Evolutionary conservation across 768 basidiomycete genomes (phyloP), one percentile per base, ranked within the genome.

Genomic region (Leccinum imitatum): DNA sequence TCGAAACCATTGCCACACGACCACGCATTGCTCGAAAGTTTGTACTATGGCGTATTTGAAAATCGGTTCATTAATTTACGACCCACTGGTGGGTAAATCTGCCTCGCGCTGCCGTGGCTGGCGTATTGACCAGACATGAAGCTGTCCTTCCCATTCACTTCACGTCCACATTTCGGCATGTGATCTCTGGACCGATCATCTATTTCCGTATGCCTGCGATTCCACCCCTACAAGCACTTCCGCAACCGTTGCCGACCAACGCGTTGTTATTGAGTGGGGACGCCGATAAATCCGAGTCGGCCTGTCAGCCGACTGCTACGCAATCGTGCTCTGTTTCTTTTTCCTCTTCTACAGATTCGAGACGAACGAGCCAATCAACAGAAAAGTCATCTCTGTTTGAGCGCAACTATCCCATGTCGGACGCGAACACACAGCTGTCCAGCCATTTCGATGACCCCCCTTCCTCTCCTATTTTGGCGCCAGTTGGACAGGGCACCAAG

Each of bases 131-230:
- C 33, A 50, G 47, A 60, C 41, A 33, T 27, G 63, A 64, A 89
- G 88, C 89, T 59, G 76, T 89, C 53, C 74, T 90, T 51, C 87
- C 88, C 2, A 83, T 80, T 35, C 85, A 89, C 69, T 84, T 90
- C 68, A 86, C 85, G 9, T 84, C 85, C 17, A 87, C 87, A 67
- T 91, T 90, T 69, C 77, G 84, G 50, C 86, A 86, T 59, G 86
- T 87, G 30, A 78, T 79, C 4, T 71, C 84, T 44, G 84, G 85
- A 3, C 87, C 87, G 41, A 77, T 84, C 37, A 69, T 87, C 27
- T 80, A 80, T 60, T 86, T 87, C 60, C 83, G 85, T 41, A 87
- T 89, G 82, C 89, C 89, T 25, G 83, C 86, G 13, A 74, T 89
- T 23, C 82, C 87, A 14, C 86, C 87, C n/a, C 67, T 84, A 31